Evolutionary conservation across 805 yeast species (phyloP).

Genomic region (Wickerhamiella cacticola): DNA sequence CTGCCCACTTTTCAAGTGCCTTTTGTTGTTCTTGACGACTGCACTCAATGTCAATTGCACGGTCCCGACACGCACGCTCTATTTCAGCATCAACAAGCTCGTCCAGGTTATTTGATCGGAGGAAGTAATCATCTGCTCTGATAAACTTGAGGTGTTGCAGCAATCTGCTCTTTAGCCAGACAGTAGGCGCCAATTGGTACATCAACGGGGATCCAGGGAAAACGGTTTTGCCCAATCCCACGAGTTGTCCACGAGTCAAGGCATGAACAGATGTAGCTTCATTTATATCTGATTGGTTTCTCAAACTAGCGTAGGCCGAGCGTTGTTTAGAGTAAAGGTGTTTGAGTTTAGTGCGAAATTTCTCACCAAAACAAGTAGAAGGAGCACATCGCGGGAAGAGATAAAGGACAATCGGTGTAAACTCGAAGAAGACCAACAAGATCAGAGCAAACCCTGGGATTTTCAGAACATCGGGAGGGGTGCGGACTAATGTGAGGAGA

Average conservation of each 20-base stretch:
- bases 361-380: slow-evolving; percentile 37
- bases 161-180: slow-evolving; percentile 14
- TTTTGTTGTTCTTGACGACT: slow-evolving; percentile 10
- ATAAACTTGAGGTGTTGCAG: slow-evolving; percentile 16
- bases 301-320: neutral
- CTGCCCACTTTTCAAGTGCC: slow-evolving; percentile 15
- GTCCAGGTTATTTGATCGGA: slow-evolving; percentile 12
- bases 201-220: slow-evolving; percentile 15
- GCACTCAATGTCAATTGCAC: slow-evolving; percentile 15
- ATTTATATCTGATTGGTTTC: neutral
- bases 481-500: slow-evolving; percentile 40
- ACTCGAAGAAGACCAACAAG: slow-evolving; percentile 44
- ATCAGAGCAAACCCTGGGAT: slow-evolving; percentile 48
- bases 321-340: slow-evolving; percentile 1
- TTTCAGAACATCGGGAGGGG: slow-evolving; percentile 39
- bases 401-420: slow-evolving; percentile 42
- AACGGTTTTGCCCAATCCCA: slow-evolving; percentile 15
- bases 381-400: slow-evolving; percentile 48
- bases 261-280: slow-evolving; percentile 14
- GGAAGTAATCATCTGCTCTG: slow-evolving; percentile 20
- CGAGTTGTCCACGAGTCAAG: slow-evolving; percentile 10
- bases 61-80: slow-evolving; percentile 17
- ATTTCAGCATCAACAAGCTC: slow-evolving; percentile 17
- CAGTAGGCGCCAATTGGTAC: slow-evolving; percentile 11
- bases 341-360: slow-evolving; percentile 11